These are phyloP conservation scores for Sugiyamaella novakii DNA, from an alignment of 1,139 yeast species.

Conservation along the genomic window DNA sequence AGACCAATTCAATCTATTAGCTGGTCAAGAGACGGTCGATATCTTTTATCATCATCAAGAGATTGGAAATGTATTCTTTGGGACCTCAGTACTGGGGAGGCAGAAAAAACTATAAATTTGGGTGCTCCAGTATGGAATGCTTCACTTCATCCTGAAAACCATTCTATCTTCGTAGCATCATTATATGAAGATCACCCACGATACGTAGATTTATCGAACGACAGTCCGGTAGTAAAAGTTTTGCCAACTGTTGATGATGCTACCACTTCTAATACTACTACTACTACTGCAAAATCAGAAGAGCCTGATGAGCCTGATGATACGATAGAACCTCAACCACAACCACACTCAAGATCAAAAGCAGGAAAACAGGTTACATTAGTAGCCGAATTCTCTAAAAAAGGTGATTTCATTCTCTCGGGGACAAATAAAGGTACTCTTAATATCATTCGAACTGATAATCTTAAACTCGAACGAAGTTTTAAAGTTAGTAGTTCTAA, in stretches of 20 bases:
- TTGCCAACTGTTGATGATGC: constrained; percentile 28
- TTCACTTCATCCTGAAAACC: constrained; percentile 56
- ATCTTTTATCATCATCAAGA: constrained; percentile 70
- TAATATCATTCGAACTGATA: constrained; percentile 47
- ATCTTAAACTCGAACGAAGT: constrained; percentile 48
- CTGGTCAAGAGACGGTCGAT: constrained; percentile 80
- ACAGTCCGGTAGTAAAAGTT: constrained; percentile 30
- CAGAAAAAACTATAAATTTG: constrained; percentile 53
- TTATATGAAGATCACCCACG: constrained; percentile 43
- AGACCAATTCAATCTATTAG: constrained; percentile 73
- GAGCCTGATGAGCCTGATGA: constrained; percentile 32
- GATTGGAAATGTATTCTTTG: constrained; percentile 85
- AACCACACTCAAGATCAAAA: constrained; percentile 15
- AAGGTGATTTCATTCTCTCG: constrained; percentile 58
- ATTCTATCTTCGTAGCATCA: constrained; percentile 50
- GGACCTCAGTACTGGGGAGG: constrained; percentile 60
- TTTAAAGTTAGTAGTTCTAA: constrained; percentile 65
- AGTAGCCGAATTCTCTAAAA: constrained; percentile 45
- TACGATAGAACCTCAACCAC: constrained; percentile 32
- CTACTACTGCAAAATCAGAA: constrained; percentile 30
- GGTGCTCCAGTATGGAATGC: constrained; percentile 78
- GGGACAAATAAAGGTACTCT: constrained; percentile 86
- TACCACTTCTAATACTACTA: constrained; percentile 27
- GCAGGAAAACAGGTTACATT: constrained; percentile 41
- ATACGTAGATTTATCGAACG: constrained; percentile 34